phyloP scores from a whole-genome alignment of 768 basidiomycete genomes.

The Sarcomyxa edulis region DNA sequence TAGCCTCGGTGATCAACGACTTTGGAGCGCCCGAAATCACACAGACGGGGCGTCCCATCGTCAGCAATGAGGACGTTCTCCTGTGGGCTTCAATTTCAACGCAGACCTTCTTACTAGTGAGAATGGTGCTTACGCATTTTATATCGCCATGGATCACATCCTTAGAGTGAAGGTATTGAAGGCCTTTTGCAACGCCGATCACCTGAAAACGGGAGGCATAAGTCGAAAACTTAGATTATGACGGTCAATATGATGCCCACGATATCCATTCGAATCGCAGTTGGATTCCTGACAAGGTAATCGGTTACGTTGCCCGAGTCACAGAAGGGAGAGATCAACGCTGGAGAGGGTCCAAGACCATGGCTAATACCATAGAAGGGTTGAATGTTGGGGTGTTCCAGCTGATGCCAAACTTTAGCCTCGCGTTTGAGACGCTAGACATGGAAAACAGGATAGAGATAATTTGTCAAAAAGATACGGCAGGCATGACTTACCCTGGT shows the following conservation, averaged over 20 bases:
- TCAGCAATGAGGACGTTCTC: conserved; percentile 14
- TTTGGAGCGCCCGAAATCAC: conserved; percentile 16
- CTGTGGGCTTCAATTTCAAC: not conserved
- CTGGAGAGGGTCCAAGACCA: conserved; percentile 17
- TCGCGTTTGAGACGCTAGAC: conserved; percentile 7
- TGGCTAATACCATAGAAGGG: conserved; percentile 7
- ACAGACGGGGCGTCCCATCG: conserved; percentile 8
- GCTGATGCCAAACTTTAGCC: conserved; percentile 1
- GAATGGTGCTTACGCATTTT: conserved; percentile 11
- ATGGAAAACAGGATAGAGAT: too few relatives aligned
- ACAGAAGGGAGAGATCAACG: conserved; percentile 12
- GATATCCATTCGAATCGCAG: conserved; percentile 3
- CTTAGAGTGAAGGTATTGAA: conserved; percentile 13
- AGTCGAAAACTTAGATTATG: not conserved
- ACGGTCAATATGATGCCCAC: conserved; percentile 4
- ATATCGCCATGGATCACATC: conserved; percentile 15
- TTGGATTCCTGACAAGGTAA: conserved; percentile 4
- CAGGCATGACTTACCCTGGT: too few relatives aligned
- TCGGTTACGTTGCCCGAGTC: not conserved
- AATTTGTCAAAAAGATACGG: too few relatives aligned
- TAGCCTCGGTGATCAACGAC: conserved; percentile 9
- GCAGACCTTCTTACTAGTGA: not conserved
- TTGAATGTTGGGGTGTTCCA: conserved; percentile 8
- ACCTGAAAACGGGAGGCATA: too few relatives aligned
- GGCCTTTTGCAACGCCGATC: conserved; percentile 8